These are phyloP conservation scores for Diplotaxis tenuifolia DNA, from an alignment of 345 rosid genomes.

Conservation along the genomic window DNA sequence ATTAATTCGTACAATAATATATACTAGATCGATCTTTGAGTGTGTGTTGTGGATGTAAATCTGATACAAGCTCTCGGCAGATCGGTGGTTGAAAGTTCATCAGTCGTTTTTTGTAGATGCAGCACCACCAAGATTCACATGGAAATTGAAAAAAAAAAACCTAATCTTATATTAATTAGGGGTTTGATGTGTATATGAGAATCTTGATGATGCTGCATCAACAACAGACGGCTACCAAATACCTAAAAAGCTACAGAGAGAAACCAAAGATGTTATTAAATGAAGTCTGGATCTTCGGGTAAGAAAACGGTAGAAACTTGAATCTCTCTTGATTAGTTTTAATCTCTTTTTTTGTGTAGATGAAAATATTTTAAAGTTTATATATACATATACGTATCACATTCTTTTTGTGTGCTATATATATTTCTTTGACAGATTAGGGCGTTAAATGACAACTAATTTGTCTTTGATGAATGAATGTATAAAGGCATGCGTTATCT, in stretches of 20 bases:
- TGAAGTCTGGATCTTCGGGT: conserved; percentile 21
- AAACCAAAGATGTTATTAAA: background rate
- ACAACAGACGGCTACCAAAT: conserved; percentile 59
- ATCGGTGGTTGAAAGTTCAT: conserved; percentile 34
- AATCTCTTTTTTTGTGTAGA: background rate
- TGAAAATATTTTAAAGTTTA: background rate
- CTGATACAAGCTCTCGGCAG: background rate
- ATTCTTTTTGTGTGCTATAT: background rate
- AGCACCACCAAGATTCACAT: conserved; percentile 99
- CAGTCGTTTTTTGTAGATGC: conserved; percentile 78
- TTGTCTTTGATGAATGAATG: conserved; percentile 13
- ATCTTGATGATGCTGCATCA: conserved; percentile 99
- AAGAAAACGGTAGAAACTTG: background rate
- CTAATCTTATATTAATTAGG: conserved; percentile 16
- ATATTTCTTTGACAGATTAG: background rate
- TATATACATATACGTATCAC: background rate
- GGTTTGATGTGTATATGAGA: conserved; percentile 57
- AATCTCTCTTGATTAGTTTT: background rate
- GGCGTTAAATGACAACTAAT: conserved; percentile 5
- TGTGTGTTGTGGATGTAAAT: background rate
- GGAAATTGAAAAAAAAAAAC: conserved; percentile 16
- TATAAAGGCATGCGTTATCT: background rate
- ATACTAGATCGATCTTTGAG: background rate
- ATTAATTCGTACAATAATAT: background rate
- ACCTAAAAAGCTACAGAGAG: conserved; percentile 4